phyloP scores from a whole-genome alignment of 2,329 filamentous ascomycete species.

The Xylariales sp. region DNA sequence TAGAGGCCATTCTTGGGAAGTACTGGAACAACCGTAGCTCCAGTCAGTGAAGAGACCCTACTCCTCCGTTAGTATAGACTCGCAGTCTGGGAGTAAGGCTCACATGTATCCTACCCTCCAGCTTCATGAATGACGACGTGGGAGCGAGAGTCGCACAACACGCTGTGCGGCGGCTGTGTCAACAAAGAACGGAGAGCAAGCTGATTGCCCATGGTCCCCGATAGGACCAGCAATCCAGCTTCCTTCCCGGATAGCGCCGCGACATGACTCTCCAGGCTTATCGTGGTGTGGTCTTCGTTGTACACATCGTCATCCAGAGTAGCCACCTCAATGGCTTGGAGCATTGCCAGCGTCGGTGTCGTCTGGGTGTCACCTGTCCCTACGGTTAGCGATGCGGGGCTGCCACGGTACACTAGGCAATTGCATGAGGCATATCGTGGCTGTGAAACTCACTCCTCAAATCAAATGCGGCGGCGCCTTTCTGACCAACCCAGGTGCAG shows the following conservation, averaged over 20 bases:
- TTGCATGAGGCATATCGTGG: no score
- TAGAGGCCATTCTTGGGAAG: conserved; percentile 30
- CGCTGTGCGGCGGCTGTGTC: conserved; percentile 62
- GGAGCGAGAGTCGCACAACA: conserved; percentile 64
- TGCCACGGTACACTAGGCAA: no score
- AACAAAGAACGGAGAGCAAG: conserved; percentile 68
- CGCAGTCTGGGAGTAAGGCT: no score
- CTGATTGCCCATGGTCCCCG: conserved; percentile 81
- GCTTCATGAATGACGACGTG: conserved; percentile 62
- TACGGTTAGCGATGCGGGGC: no score
- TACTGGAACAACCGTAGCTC: conserved; percentile 53
- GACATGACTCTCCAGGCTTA: conserved; percentile 60
- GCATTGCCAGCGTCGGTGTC: conserved; percentile 66
- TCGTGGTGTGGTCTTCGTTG: conserved; percentile 66
- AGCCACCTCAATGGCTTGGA: conserved; percentile 62
- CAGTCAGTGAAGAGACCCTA: conserved; percentile 55
- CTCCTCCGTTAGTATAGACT: not conserved
- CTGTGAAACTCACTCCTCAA: conserved; percentile 25
- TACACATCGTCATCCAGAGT: conserved; percentile 77
- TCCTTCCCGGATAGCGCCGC: conserved; percentile 63
- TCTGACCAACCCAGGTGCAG: conserved; percentile 25
- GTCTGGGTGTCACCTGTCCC: conserved; percentile 68
- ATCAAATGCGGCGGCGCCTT: conserved; percentile 25
- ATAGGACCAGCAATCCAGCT: conserved; percentile 66
- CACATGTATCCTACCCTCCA: conserved; percentile 36